These are phyloP conservation scores for Starmera amethionina DNA, from an alignment of 805 yeast species.

Conservation along the genomic window DNA sequence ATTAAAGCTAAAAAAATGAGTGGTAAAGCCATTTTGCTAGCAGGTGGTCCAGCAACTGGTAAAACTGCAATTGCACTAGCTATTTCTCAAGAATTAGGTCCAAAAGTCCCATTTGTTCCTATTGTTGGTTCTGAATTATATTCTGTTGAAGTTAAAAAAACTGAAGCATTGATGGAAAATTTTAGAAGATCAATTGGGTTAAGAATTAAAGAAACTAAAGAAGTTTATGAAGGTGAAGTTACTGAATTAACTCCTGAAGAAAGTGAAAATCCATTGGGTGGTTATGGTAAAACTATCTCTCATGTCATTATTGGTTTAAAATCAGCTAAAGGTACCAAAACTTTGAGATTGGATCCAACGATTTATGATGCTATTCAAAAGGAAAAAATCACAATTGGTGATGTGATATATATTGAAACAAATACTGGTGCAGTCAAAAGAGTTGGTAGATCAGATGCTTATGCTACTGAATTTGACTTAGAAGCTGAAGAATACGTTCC, in stretches of 20 bases:
- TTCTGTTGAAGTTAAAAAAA: conserved; percentile 94
- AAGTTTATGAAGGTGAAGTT: conserved; percentile 97
- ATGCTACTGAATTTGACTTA: conserved; percentile 95
- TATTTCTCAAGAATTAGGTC: conserved; percentile 91
- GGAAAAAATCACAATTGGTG: conserved; percentile 92
- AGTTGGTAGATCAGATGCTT: conserved; percentile 97
- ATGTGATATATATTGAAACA: conserved; percentile 93
- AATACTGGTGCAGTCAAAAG: conserved; percentile 96
- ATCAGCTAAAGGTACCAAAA: conserved; percentile 87
- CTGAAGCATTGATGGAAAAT: conserved; percentile 93
- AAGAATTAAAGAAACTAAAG: conserved; percentile 93
- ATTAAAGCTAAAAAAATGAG: conserved; percentile 88
- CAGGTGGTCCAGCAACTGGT: conserved; percentile 98
- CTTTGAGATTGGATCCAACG: conserved; percentile 79
- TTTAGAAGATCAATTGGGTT: conserved; percentile 95
- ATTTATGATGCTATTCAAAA: conserved; percentile 91
- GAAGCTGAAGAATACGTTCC: conserved; percentile 99
- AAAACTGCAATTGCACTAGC: conserved; percentile 96
- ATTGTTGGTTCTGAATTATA: conserved; percentile 91
- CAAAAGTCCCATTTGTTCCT: conserved; percentile 96
- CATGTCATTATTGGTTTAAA: conserved; percentile 92
- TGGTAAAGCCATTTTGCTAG: conserved; percentile 90
- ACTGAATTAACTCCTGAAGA: conserved; percentile 94
- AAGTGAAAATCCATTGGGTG: conserved; percentile 93
- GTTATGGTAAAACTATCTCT: conserved; percentile 92